Evolutionary conservation across 2,329 filamentous ascomycete genomes (phyloP), one percentile per base, ranked within the genome.

Genomic region (Curvularia sp.): DNA sequence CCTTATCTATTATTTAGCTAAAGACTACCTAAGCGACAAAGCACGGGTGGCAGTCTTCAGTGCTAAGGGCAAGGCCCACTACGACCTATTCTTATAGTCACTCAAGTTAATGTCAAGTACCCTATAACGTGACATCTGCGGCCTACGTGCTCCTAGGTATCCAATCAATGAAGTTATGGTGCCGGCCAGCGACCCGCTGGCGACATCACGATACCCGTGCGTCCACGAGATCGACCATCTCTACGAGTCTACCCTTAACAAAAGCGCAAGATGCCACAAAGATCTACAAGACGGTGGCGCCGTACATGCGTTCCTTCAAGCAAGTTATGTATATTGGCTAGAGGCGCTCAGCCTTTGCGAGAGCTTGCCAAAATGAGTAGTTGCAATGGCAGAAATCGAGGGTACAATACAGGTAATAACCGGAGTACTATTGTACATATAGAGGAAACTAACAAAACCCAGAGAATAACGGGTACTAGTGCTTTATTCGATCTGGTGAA

Each of bases 121-220:
- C 44, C 54, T 77, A 30, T 52, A 56, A 24, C 61, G 68, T 15
- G 66, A 76, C 31, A 49, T 49, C 15, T 49, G 38, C 47, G 18
- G 20, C 20, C 8, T 49, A 24, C 10, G 7, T 4, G 52, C 24
- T 26, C 57, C 55, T 22, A 66, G 68, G n/a, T 61, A 44, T 58
- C 51, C 58, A 31, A 63, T 63, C 31, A 56, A 66, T 6, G 18
- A 67, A 10, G 59, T 71, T 38, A 35, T 61, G 58, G 38, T 57
- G 57, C 59, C 71, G 41, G 24, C 62, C 55, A 58, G 67, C 54
- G 64, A 75, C 63, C 64, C 66, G 49, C 54, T 77, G 48, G 47
- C n/a, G 10, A 24, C 30, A 30, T 15, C n/a, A 18, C 44, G 44
- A 12, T 47, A 47, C 28, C 33, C 72, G 10, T 77, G 72, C 54